Conservation (phyloP, 169 alveolate genomes). For the Toxoplasma gondii region DNA sequence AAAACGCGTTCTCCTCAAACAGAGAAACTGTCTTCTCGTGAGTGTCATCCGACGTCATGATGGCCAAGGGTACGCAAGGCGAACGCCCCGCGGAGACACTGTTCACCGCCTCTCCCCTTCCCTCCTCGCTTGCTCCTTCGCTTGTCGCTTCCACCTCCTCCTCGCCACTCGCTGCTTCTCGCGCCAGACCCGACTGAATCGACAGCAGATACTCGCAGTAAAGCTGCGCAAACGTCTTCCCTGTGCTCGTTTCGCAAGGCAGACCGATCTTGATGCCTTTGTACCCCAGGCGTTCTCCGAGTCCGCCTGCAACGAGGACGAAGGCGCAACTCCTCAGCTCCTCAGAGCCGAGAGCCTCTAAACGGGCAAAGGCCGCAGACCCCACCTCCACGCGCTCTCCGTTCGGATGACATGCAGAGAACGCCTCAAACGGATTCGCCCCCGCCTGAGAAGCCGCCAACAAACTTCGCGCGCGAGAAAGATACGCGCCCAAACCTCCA, state of each 20-base stretch:
- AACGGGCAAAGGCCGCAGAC: constrained; percentile 9
- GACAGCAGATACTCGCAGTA: constrained; percentile 84
- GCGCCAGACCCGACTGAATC: no score
- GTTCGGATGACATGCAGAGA: constrained; percentile 84
- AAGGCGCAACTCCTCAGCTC: constrained; percentile 77
- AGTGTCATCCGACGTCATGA: constrained; percentile 96
- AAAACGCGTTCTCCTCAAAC: constrained; percentile 80
- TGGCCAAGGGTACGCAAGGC: constrained; percentile 83
- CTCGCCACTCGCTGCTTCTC: constrained; percentile 11
- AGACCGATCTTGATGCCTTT: constrained; percentile 91
- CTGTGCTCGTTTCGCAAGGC: constrained; percentile 75
- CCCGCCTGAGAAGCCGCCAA: constrained; percentile 83
- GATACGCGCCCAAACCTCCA: constrained; percentile 55
- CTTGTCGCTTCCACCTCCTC: background rate
- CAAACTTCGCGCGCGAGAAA: constrained; percentile 45
- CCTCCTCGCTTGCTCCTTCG: background rate
- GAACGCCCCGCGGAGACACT: background rate
- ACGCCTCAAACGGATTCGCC: constrained; percentile 89
- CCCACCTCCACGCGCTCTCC: constrained; percentile 72
- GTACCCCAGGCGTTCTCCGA: constrained; percentile 94
- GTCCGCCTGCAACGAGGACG: constrained; percentile 96
- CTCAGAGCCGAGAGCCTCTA: constrained; percentile 61
- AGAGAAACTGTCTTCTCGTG: constrained; percentile 83
- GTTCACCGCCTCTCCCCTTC: background rate
- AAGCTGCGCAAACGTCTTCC: constrained; percentile 80